Conservation (phyloP, 805 yeast species). For the Pichia rugopelliculosa region DNA sequence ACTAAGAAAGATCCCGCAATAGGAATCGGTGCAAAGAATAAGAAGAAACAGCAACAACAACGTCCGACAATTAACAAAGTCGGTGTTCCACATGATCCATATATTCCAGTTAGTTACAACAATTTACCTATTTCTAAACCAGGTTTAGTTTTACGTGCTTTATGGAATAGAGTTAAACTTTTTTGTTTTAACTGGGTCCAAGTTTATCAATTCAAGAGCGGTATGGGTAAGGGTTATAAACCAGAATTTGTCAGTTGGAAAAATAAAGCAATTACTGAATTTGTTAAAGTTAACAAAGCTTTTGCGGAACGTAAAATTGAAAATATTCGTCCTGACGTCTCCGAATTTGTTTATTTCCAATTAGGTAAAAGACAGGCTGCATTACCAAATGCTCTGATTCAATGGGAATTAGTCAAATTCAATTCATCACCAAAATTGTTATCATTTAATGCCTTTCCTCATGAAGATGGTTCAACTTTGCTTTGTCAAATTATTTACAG, state of each 20-base stretch:
- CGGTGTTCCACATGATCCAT: constrained; percentile 33
- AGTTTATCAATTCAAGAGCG: constrained; percentile 35
- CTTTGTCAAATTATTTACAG: constrained; percentile 49
- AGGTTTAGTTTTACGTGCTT: constrained; percentile 32
- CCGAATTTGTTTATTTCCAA: constrained; percentile 60
- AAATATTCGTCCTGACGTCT: constrained; percentile 37
- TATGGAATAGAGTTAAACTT: constrained; percentile 56
- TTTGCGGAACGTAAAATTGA: constrained; percentile 58
- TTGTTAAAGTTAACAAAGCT: constrained; percentile 70
- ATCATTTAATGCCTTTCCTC: constrained; percentile 51
- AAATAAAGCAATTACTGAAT: constrained; percentile 72
- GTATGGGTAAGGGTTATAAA: constrained; percentile 35
- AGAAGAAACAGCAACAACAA: constrained; percentile 15
- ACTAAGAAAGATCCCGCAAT: constrained; percentile 7
- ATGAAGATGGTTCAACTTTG: constrained; percentile 31
- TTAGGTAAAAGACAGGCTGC: constrained; percentile 42
- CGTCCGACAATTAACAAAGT: constrained; percentile 28
- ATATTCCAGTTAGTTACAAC: constrained; percentile 42
- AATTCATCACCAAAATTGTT: constrained; percentile 66
- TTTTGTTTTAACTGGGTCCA: constrained; percentile 60
- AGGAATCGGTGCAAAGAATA: constrained; percentile 10
- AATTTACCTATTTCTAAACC: constrained; percentile 30
- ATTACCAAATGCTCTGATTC: constrained; percentile 53
- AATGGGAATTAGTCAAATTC: constrained; percentile 73
- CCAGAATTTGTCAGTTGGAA: constrained; percentile 75